Conservation (phyloP, 768 basidiomycete genomes). For the Russula sp. region DNA sequence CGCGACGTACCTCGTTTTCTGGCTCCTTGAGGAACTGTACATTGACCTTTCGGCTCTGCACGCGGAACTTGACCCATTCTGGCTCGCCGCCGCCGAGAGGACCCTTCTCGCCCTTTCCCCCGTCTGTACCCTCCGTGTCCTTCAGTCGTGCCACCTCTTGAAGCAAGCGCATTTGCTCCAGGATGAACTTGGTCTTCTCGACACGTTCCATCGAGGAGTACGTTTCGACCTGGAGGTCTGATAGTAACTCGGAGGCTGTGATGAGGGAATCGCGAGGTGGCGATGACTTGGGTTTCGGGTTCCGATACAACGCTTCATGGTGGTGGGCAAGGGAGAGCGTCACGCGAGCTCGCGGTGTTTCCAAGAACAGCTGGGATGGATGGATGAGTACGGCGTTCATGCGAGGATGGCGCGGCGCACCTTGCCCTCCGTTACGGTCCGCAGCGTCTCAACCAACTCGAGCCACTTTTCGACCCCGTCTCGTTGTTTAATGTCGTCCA, state of each 20-base stretch:
- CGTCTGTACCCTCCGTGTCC: slow-evolving; percentile 56
- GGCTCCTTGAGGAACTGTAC: slow-evolving; percentile 86
- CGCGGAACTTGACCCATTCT: slow-evolving; percentile 90
- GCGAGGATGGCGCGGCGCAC: slow-evolving; percentile 38
- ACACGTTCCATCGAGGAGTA: slow-evolving; percentile 97
- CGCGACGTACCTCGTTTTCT: slow-evolving; percentile 69
- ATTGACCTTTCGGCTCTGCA: slow-evolving; percentile 91
- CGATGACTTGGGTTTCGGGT: slow-evolving; percentile 37
- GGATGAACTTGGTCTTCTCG: slow-evolving; percentile 97
- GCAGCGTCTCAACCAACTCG: slow-evolving; percentile 81
- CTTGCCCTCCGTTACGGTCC: slow-evolving; percentile 95
- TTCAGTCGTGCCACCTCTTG: slow-evolving; percentile 71
- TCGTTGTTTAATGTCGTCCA: slow-evolving; percentile 64
- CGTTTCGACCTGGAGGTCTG: slow-evolving; percentile 96
- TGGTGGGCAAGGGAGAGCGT: slow-evolving; percentile 82
- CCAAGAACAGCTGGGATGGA: slow-evolving; percentile 75
- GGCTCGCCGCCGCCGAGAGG: slow-evolving; percentile 65
- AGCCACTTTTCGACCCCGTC: slow-evolving; percentile 76
- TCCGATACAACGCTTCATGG: slow-evolving; percentile 65
- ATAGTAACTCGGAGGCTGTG: slow-evolving; percentile 85
- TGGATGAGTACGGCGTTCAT: slow-evolving; percentile 7
- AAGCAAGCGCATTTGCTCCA: slow-evolving; percentile 95
- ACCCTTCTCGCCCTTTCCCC: slow-evolving; percentile 46
- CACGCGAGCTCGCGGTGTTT: slow-evolving; percentile 92
- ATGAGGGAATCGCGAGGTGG: slow-evolving; percentile 53